Percentiles rank a stretch among this genome's conserved stretches.
phyloP scores from a whole-genome alignment of 2,329 filamentous ascomycete species.

The Pseudogymnoascus verrucosus region DNA sequence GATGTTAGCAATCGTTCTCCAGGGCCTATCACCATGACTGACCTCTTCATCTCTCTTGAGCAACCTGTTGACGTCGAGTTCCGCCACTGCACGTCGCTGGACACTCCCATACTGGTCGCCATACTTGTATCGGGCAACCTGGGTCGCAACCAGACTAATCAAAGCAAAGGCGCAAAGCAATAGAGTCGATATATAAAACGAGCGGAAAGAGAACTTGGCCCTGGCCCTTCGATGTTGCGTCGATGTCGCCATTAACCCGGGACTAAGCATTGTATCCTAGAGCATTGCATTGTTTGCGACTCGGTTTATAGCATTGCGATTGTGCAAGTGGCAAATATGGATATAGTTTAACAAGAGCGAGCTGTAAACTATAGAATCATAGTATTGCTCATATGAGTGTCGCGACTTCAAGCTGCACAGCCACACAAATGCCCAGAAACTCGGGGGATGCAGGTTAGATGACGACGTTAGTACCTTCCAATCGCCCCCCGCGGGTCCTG shows the following conservation, averaged over 20 bases:
- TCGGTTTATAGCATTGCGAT: neutral
- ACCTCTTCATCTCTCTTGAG: slow-evolving; percentile 28
- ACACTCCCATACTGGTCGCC: slow-evolving; percentile 22
- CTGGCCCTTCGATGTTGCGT: neutral
- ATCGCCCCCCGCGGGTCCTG: neutral
- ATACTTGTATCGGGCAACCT: slow-evolving; percentile 23
- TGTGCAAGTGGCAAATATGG: neutral
- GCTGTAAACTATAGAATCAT: neutral
- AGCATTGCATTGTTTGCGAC: neutral
- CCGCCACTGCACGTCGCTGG: slow-evolving; percentile 22
- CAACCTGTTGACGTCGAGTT: slow-evolving; percentile 19
- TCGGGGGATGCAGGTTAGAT: neutral
- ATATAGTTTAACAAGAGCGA: too few relatives aligned
- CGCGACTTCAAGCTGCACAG: neutral
- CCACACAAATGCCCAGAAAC: neutral
- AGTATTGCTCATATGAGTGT: neutral
- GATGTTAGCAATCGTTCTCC: neutral
- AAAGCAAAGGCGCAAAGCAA: slow-evolving; percentile 24
- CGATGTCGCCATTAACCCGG: neutral
- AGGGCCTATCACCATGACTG: neutral
- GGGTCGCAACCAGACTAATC: slow-evolving; percentile 25
- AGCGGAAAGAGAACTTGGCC: slow-evolving; percentile 24
- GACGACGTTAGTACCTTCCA: slow-evolving; percentile 2
- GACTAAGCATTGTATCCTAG: slow-evolving; percentile 2
- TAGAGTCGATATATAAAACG: slow-evolving; percentile 27